These are phyloP conservation scores for Multifurca ochricompacta DNA, from an alignment of 768 basidiomycete genomes.

Conservation along the genomic window DNA sequence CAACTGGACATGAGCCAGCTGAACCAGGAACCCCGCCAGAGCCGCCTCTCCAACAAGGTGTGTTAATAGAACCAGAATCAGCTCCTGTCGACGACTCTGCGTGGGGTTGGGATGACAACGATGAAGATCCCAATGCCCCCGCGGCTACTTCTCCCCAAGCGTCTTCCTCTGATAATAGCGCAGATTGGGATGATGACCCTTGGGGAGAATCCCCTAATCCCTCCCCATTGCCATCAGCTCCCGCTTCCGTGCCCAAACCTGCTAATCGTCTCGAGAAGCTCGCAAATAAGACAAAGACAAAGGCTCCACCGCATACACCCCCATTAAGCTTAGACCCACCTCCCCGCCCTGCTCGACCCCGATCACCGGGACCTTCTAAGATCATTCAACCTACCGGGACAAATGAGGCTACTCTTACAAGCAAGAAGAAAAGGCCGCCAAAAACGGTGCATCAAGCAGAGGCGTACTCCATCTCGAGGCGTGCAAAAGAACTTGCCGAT, in stretches of 20 bases:
- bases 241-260: constrained; percentile 36
- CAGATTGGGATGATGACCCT: constrained; percentile 55
- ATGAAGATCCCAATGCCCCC: constrained; percentile 24
- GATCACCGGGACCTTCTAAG: constrained; percentile 25
- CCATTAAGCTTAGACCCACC: constrained; percentile 17
- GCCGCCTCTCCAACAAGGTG: constrained; percentile 1
- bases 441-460: constrained; percentile 2
- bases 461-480: constrained; percentile 10
- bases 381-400: not conserved
- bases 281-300: constrained; percentile 45
- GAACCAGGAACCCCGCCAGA: constrained; percentile 4
- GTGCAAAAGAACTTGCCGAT: constrained; percentile 14
- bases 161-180: constrained; percentile 30
- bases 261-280: constrained; percentile 54
- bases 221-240: constrained; percentile 25
- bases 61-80: constrained; percentile 23
- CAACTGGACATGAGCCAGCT: constrained; percentile 34
- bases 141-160: not conserved
- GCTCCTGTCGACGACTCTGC: constrained; percentile 36
- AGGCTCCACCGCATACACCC: constrained; percentile 26
- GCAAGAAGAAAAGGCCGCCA: constrained; percentile 10
- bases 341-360: constrained; percentile 19
- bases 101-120: constrained; percentile 73
- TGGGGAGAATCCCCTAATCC: constrained; percentile 46
- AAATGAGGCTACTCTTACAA: not conserved